Percentiles rank a stretch among this genome's conserved stretches.
These are phyloP conservation scores for Trypanosoma mega DNA, from an alignment of 208 protist genomes.

Conservation along the genomic window DNA sequence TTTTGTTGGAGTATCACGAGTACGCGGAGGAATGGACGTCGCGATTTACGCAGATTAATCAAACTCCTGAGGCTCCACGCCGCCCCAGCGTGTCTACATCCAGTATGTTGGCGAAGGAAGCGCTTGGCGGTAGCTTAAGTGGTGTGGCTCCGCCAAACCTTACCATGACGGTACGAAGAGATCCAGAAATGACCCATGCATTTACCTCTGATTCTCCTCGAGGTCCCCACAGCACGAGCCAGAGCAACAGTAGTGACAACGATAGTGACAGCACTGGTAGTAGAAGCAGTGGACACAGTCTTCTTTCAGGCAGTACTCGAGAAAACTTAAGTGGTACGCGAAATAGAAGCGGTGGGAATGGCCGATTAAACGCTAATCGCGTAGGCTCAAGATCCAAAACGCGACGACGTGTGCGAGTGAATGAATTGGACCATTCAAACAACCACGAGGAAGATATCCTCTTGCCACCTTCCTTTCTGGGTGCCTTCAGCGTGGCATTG, in stretches of 20 bases:
- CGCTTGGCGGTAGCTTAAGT: not conserved
- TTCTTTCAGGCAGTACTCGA: too few relatives aligned
- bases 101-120: not conserved
- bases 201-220: not conserved
- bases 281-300: too few relatives aligned
- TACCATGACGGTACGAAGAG: not conserved
- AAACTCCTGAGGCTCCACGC: too few relatives aligned
- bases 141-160: not conserved
- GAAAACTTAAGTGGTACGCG: too few relatives aligned
- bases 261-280: not conserved
- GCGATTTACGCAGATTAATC: slow-evolving; percentile 1
- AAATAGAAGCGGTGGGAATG: too few relatives aligned
- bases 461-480: slow-evolving; percentile 23
- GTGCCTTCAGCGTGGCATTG: slow-evolving; percentile 22
- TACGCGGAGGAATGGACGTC: slow-evolving; percentile 16
- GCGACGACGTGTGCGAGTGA: too few relatives aligned
- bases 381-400: too few relatives aligned
- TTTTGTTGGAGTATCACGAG: slow-evolving; percentile 32
- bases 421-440: too few relatives aligned
- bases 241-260: not conserved
- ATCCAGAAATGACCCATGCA: not conserved
- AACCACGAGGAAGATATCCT: too few relatives aligned
- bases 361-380: too few relatives aligned
- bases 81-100: too few relatives aligned
- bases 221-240: not conserved